A percentile compares a stretch with the other conserved stretches of the same genome.
These are phyloP conservation scores for Chrysosporium queenslandicum DNA, from an alignment of 2,329 filamentous ascomycete species.

Conservation along the genomic window DNA sequence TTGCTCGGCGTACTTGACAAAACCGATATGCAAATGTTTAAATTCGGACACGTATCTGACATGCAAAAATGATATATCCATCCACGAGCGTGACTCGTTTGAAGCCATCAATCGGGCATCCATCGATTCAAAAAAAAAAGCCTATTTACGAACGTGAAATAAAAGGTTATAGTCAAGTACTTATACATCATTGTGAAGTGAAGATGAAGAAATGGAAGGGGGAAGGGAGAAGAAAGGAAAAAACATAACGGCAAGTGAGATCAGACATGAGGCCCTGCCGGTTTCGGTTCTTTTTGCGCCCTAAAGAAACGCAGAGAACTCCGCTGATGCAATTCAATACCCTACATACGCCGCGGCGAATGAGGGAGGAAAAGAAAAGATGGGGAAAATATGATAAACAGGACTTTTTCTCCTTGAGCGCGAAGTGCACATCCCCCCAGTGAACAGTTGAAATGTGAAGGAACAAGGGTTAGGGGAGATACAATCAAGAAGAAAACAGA, in stretches of 20 bases:
- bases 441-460: not conserved
- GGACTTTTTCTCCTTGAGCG: not conserved
- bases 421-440: no score
- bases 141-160: not conserved
- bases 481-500: not conserved
- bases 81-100: not conserved
- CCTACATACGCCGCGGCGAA: not conserved
- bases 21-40: no score
- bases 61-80: not conserved
- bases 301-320: not conserved
- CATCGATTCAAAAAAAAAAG: no score
- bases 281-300: not conserved
- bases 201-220: not conserved
- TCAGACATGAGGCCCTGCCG: not conserved
- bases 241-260: not conserved
- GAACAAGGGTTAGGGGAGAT: no score
- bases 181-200: conserved; percentile 4
- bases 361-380: not conserved
- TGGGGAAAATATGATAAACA: not conserved
- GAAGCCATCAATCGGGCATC: no score
- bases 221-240: not conserved
- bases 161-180: not conserved
- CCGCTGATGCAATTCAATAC: not conserved
- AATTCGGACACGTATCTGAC: no score
- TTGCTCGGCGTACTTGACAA: no score